Base-by-base conservation (phyloP, 352 stramenopile genomes). In the Poterioochromonas sp. region DNA sequence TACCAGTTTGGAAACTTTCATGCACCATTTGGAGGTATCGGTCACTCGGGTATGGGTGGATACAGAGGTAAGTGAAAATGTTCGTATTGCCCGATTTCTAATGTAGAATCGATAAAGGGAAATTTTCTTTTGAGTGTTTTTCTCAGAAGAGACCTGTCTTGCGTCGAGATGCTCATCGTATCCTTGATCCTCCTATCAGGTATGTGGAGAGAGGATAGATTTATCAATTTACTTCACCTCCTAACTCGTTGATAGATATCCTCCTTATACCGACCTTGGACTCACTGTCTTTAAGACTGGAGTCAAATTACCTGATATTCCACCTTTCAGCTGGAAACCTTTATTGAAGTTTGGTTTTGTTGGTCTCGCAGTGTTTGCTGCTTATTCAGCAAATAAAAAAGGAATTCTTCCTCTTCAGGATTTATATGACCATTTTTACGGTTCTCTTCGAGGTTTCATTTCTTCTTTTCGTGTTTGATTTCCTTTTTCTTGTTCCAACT, bases 11-110 rank as follows among this genome's bases (percentile, higher is more conserved):
- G 3, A 0, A 39, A 62, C 18, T 0, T 26, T 44, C 11, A 47
- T 63, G 34, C 91, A 29, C 90, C 90, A 8, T 94, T 94, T 68
- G 90, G 89, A 35, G 89, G 89, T 15, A 88, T 94, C 0, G 90
- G 89, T 20, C 81, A 82, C 62, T 93, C 87, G 0, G 90, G 91
- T 69, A 91, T 92, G 83, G 89, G 91, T 11, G 76, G 83, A 11
- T 95, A 95, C 80, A 87, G 92, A 70, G 90, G 89, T 40, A 11
- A 26, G 26, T 63, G 2, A 8, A 11, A 51, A 58, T 32, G 8
- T 40, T 58, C 29, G 8, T 58, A 34, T 3, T 26, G 53, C 5
- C 8, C 29, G 39, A 40, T 58, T 29, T 35, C 5, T 51, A 29
- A 26, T 73, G 11, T 44, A 44, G 5, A 18, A 44, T 44, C 18